phyloP scores from a whole-genome alignment of 768 basidiomycete genomes.

The Lactarius sp. region DNA sequence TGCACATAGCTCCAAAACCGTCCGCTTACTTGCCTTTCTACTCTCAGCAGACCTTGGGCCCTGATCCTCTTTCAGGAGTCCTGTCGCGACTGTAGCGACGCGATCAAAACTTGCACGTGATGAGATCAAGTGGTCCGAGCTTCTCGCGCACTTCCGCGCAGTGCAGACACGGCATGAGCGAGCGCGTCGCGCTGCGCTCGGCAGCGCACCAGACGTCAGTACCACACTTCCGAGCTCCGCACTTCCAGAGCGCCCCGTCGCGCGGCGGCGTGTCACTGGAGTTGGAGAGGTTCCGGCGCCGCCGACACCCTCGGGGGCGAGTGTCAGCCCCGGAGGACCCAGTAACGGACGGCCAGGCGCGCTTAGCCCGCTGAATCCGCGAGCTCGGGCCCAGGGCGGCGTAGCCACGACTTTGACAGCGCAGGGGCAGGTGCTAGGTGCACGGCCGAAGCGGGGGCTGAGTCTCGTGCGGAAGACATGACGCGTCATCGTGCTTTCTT shows the following conservation, averaged over 20 bases:
- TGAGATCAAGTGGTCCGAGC: constrained; percentile 96
- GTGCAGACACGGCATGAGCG: constrained; percentile 92
- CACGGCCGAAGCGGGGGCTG: constrained; percentile 22
- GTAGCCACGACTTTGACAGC: constrained; percentile 23
- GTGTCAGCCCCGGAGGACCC: not conserved
- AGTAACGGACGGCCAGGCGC: constrained; percentile 18
- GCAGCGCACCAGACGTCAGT: constrained; percentile 44
- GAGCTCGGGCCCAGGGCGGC: constrained; percentile 26
- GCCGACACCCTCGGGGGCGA: not conserved
- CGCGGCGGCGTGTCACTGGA: constrained; percentile 62
- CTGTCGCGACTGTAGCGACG: constrained; percentile 38
- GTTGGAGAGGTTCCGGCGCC: constrained; percentile 33
- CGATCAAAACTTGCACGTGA: constrained; percentile 77
- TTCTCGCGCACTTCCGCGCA: constrained; percentile 85
- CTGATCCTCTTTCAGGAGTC: constrained; percentile 14
- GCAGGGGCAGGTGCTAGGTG: constrained; percentile 21
- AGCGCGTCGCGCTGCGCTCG: constrained; percentile 70
- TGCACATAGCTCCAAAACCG: constrained; percentile 87
- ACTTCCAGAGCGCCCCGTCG: constrained; percentile 38
- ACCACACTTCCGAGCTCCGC: constrained; percentile 42
- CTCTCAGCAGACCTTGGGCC: constrained; percentile 1
- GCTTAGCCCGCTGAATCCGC: constrained; percentile 25
- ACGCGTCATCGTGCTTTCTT: not conserved
- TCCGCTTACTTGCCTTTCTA: constrained; percentile 35
- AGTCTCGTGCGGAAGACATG: constrained; percentile 23